Evolutionary conservation across 192 early-diverging fungal species (phyloP).

Genomic region (Mortierella claussenii): DNA sequence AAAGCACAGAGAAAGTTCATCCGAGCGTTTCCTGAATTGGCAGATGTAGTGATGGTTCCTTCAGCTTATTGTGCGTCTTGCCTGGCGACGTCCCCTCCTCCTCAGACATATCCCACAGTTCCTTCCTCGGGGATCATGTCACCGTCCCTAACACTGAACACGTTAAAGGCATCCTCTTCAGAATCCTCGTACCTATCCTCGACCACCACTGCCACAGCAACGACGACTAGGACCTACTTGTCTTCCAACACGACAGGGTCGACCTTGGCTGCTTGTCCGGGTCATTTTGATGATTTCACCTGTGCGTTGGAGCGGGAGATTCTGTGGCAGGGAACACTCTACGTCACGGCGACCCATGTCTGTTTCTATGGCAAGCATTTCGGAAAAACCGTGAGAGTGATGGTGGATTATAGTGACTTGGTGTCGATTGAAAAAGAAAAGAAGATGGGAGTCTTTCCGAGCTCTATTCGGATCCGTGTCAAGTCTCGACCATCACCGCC

Average conservation of each 20-base stretch:
- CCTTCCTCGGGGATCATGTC: conserved; percentile 1
- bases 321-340: conserved; percentile 67
- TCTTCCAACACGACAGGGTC: neutral
- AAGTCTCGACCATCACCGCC: no score
- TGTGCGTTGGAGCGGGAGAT: conserved; percentile 68
- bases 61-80: conserved; percentile 23
- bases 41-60: conserved; percentile 10
- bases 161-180: conserved; percentile 1
- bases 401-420: conserved; percentile 58
- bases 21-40: conserved; percentile 25
- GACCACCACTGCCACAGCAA: neutral
- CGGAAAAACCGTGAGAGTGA: conserved; percentile 56
- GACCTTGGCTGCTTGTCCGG: conserved; percentile 9
- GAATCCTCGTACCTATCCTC: no score
- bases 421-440: conserved; percentile 60
- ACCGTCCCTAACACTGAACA: conserved; percentile 11
- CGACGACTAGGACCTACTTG: neutral
- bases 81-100: conserved; percentile 18
- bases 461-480: conserved; percentile 56
- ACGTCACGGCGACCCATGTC: conserved; percentile 57
- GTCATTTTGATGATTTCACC: conserved; percentile 28
- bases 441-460: conserved; percentile 65
- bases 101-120: conserved; percentile 11
- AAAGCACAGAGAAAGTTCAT: conserved; percentile 24
- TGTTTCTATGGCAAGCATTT: conserved; percentile 68